Conservation (phyloP, 495 filamentous ascomycete genomes). For the Glonium stellatum region DNA sequence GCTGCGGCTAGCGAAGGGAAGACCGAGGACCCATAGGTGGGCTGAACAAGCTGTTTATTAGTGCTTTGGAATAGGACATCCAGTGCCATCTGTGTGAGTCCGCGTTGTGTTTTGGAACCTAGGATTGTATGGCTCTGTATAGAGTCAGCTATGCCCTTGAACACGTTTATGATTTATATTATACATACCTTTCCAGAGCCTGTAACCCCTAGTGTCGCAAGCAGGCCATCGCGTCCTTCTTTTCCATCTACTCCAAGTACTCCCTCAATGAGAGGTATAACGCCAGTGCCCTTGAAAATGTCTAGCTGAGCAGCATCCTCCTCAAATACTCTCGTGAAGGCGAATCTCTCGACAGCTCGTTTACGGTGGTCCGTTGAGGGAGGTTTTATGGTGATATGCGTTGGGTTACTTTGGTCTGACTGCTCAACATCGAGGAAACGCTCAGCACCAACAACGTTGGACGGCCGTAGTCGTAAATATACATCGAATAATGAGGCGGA, state of each 20-base stretch:
- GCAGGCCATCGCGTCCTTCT: constrained; percentile 76
- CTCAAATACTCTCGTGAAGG: constrained; percentile 89
- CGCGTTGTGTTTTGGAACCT: constrained; percentile 76
- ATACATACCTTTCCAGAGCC: constrained; percentile 82
- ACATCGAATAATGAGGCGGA: constrained; percentile 78
- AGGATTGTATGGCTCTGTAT: constrained; percentile 90
- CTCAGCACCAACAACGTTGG: constrained; percentile 44
- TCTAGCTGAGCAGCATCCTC: constrained; percentile 77
- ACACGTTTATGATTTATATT: not conserved
- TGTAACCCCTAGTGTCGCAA: constrained; percentile 91
- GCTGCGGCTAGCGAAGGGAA: constrained; percentile 65
- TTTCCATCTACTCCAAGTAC: constrained; percentile 61
- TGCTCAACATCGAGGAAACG: constrained; percentile 75
- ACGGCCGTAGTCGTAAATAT: constrained; percentile 80
- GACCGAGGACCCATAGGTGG: constrained; percentile 50
- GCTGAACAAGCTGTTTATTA: constrained; percentile 54
- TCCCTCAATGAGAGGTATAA: constrained; percentile 68
- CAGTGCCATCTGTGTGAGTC: constrained; percentile 83
- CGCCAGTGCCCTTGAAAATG: constrained; percentile 74
- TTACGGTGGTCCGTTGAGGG: constrained; percentile 66
- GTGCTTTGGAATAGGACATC: constrained; percentile 83
- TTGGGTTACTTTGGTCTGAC: constrained; percentile 45
- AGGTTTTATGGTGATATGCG: constrained; percentile 81
- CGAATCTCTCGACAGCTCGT: constrained; percentile 85
- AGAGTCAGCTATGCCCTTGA: constrained; percentile 27